Evolutionary conservation across 2,329 filamentous ascomycete species (phyloP), one percentile per base, ranked within the genome.

Genomic region (Microcera coccophila): DNA sequence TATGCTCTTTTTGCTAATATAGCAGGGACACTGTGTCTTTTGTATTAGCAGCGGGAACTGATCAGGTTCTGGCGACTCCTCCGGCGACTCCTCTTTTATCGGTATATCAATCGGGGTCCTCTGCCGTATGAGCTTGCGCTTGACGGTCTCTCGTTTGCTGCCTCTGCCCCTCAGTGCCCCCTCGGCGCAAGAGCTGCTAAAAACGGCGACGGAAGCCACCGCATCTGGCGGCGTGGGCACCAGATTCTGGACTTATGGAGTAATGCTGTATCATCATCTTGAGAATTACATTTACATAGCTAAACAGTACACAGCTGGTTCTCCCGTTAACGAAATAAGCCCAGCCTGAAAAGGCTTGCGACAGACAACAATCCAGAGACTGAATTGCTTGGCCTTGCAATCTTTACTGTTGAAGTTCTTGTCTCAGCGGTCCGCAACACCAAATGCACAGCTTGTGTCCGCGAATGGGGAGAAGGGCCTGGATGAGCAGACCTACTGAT

Each of bases 21-120:
- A 39, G 11, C 37, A 26, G 11, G 37, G 37, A 31, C n/a, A 39
- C 37, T 39, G 18, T 39, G n/a, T 39, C 37, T 39, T 39, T 16
- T 16, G 15, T n/a, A 38, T 29, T 14, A 39, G 37, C 19, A 39
- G 37, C 16, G 37, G 37, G 29, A 39, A 39, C 10, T 14, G 20
- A 10, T 39, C 21, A 26, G 21, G 22, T 20, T 39, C 36, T 29
- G 17, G 36, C 18, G 17, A 39, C 36, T 39, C 36, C 36, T 39
- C 20, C 15, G 11, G 22, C 22, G 22, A 26, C 22, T 26, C 22
- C 22, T 26, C 22, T 17, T 16, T 5, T 16, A 26, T 21, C 12
- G 36, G 10, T 20, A 31, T 21, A 26, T 26, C 22, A 12, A 12
- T 31, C 21, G 24, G 17, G 5, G 21, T 21, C 17, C 24, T 31